Evolutionary conservation across 2,329 filamentous ascomycete species (phyloP).

Genomic region (Clonostachys rhizophaga): DNA sequence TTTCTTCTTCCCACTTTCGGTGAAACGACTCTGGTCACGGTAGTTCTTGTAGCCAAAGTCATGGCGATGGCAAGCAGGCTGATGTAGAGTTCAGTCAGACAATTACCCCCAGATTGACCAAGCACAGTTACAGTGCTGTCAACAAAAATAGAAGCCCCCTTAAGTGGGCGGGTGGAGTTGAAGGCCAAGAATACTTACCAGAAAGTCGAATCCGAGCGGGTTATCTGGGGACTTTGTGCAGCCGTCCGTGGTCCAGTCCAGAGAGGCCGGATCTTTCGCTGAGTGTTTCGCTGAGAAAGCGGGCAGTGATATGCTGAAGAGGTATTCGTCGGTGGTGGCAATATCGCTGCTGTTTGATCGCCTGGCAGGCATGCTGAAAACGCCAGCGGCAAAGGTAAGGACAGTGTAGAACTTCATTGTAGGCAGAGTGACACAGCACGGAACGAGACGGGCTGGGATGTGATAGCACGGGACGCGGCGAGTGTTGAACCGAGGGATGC

Average conservation of each 20-base stretch:
- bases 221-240: conserved; percentile 37
- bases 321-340: conserved; percentile 35
- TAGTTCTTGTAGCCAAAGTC: conserved; percentile 56
- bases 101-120: too few relatives aligned
- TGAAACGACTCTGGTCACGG: conserved; percentile 41
- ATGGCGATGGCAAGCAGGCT: conserved; percentile 43
- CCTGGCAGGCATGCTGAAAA: conserved; percentile 11
- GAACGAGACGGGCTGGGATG: too few relatives aligned
- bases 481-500: too few relatives aligned
- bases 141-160: too few relatives aligned
- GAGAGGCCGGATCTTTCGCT: conserved; percentile 27
- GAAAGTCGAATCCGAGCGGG: conserved; percentile 35
- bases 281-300: conserved; percentile 34
- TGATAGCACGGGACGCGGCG: too few relatives aligned
- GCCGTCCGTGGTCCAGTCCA: conserved; percentile 35
- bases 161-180: too few relatives aligned
- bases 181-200: conserved; percentile 1
- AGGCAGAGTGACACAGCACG: not conserved
- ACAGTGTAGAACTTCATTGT: conserved; percentile 24
- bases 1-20: conserved; percentile 23
- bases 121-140: too few relatives aligned
- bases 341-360: conserved; percentile 11
- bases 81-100: too few relatives aligned
- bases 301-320: conserved; percentile 36
- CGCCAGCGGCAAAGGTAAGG: conserved; percentile 12